phyloP scores from a whole-genome alignment of 768 basidiomycete genomes.

The Lactarius quietus region DNA sequence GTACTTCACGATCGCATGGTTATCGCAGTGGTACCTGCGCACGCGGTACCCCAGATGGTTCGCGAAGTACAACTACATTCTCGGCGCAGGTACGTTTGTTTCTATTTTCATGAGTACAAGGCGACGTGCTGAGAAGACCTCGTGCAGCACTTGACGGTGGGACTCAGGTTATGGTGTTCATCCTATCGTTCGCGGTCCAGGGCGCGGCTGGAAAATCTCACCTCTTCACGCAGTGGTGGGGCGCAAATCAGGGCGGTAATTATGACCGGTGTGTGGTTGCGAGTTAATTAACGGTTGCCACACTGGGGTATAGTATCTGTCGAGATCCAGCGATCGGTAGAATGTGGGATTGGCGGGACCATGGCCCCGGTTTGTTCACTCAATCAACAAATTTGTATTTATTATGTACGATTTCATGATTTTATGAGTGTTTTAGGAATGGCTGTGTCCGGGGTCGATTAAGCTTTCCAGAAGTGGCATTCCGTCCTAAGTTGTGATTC shows the following conservation, averaged over 20 bases:
- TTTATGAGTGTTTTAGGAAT: too few species aligned
- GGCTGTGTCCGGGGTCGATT: too few species aligned
- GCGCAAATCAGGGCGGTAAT: conserved; percentile 50
- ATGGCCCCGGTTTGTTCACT: too few species aligned
- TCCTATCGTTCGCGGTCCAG: conserved; percentile 30
- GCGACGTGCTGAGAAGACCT: neutral
- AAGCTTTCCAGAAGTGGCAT: neutral
- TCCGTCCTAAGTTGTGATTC: too few species aligned
- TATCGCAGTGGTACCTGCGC: conserved; percentile 48
- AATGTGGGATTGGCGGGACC: too few species aligned
- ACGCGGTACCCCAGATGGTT: conserved; percentile 42
- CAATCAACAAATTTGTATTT: neutral
- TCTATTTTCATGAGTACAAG: neutral
- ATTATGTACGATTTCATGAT: too few species aligned
- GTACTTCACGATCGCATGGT: conserved; percentile 42
- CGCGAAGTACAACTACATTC: conserved; percentile 36
- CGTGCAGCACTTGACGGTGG: conserved; percentile 38
- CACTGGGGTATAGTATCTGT: too few species aligned
- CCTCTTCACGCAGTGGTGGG: conserved; percentile 54
- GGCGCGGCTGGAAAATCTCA: conserved; percentile 49
- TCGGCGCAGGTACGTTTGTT: conserved; percentile 34
- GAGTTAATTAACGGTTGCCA: neutral
- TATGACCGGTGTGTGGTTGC: conserved; percentile 28
- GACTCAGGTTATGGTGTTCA: conserved; percentile 50
- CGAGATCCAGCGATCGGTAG: too few species aligned